Conservation (phyloP, 192 early-diverging fungal species). For the Backusella mclennaniae region DNA sequence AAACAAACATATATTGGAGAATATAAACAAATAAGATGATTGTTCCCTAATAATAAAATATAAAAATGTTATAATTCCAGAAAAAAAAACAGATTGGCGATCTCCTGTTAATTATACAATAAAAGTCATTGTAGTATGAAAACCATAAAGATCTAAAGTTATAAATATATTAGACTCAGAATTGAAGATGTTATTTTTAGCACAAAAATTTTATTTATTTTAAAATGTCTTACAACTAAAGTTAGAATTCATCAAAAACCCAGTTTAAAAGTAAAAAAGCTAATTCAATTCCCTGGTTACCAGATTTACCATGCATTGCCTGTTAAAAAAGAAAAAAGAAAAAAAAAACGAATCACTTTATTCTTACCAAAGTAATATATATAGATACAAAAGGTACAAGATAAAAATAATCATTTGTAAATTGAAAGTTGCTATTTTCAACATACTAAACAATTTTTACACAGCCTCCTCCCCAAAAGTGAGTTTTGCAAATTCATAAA, state of each 20-base stretch:
- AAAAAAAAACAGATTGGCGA: neutral
- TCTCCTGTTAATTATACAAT: constrained; percentile 1
- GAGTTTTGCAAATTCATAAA: neutral
- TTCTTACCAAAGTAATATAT: neutral
- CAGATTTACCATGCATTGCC: neutral
- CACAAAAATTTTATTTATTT: neutral
- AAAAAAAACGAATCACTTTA: neutral
- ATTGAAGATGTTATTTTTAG: neutral
- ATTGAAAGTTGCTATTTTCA: neutral
- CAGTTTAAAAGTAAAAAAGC: neutral
- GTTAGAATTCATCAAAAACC: neutral
- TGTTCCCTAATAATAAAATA: neutral
- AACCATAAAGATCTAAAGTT: neutral
- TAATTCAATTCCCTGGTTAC: neutral
- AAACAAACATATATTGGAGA: neutral
- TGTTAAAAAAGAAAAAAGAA: neutral
- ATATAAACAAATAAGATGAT: neutral
- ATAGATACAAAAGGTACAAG: neutral
- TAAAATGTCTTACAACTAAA: neutral
- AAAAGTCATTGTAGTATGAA: constrained; percentile 5
- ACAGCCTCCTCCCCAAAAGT: neutral
- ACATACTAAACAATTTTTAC: neutral
- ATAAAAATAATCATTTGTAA: neutral
- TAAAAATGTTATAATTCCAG: neutral
- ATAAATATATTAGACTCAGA: neutral